Base-by-base conservation (phyloP, 2,329 filamentous ascomycete species). In the Colletotrichum sublineola region DNA sequence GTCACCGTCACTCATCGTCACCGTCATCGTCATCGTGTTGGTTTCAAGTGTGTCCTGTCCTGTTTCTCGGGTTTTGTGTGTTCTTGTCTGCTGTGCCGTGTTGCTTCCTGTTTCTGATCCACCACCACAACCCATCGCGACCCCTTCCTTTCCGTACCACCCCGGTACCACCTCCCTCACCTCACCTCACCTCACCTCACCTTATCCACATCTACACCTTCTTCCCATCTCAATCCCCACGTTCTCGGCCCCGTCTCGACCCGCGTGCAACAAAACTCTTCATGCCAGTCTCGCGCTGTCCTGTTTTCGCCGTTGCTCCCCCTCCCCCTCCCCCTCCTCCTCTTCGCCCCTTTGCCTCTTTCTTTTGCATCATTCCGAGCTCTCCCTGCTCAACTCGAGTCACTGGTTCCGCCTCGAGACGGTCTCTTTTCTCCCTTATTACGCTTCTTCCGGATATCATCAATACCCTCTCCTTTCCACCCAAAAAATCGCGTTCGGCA, bases 181-280 rank as follows among this genome's bases (percentile, higher is more conserved):
- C 38, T 40, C 38, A 12, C 40, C 14, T 42, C 5, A 42, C 40
- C 14, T 42, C 24, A 15, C 40, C 15, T 42, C 24, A 42, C 44
- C 44, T 46, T 5, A 46, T 46, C 44, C 44, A 46, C 44, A 46
- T n/a, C 24, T 24, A 31, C 24, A 31, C 48, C 48, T 52, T 29
- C 12, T 24, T 44, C 33, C 9, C 14, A 11, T 11, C 33, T 38
- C 6, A 20, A 11, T 46, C 62, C 52, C 52, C 67, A 69, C 53
- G 53, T 60, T 69, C 67, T 63, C 53, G 53, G 62, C 62, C 42
- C 55, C 46, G 62, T 53, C 61, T 55, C 65, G 53, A 67, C 56
- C 68, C 52, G 68, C 36, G 57, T 68, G 64, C 64, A 57, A 63
- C 57, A 63, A 50, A 63, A 50, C 57, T 58, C 63, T 40, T 20